Evolutionary conservation across 805 yeast genomes (phyloP), one percentile per base, ranked within the genome.

Genomic region (Suhomyces sp.): DNA sequence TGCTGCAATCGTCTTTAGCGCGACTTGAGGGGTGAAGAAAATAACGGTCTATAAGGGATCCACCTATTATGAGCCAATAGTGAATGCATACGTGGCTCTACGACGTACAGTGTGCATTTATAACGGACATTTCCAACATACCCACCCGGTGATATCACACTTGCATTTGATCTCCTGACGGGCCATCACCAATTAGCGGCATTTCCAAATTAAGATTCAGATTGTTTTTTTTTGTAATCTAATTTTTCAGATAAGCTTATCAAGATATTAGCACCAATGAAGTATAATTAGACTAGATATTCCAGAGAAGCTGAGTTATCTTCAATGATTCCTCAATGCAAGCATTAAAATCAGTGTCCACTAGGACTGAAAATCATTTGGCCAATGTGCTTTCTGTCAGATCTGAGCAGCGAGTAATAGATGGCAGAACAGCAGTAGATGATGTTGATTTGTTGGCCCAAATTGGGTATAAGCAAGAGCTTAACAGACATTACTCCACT

Each of bases 401-500:
- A n/a, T 53, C 53, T 19, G 48, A 49, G 19, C 13, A 31, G 17
- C 44, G 53, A 6, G 15, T 19, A 2, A 49, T 54, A 22, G 51
- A 55, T 26, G 49, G 50, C 12, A 27, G 26, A 23, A 24, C 50
- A 5, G 57, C 55, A 6, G 49, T 36, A 22, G 54, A 48, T 19
- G 66, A 47, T 69, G 72, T 55, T 60, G 72, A 71, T 41, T 65
- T 74, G 46, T 67, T 80, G 53, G 79, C 76, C 15, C 82, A 83
- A 56, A 80, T 87, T 51, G 92, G 92, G 7, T 86, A 87, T 66
- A 84, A 84, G 62, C 87, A 85, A 62, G 91, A 87, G 61, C 70
- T 86, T 48, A 74, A 74, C 46, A 79, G 92, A 65, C 77, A 77
- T 38, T 86, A 84, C 61, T 74, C 85, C 2, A 80, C 86, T 1